Conservation (phyloP, 1,284 basidiomycete species). For the Marasmius tenuissimus region DNA sequence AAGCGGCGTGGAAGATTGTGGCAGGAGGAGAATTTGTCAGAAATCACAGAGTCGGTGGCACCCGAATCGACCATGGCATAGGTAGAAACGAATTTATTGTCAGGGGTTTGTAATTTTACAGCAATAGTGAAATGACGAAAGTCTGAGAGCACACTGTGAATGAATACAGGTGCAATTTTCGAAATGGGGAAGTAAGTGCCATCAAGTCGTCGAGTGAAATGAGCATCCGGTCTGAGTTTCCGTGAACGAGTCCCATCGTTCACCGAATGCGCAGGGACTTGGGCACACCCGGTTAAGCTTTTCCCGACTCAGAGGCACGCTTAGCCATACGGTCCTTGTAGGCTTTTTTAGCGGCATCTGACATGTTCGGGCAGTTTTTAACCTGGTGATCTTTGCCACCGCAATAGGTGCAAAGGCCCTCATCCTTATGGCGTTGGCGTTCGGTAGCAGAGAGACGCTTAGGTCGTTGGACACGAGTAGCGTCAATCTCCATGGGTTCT, state of each 20-base stretch:
- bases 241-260: not conserved
- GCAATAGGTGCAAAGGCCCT: not conserved
- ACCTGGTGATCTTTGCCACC: not conserved
- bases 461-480: not conserved
- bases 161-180: conserved; percentile 3
- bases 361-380: not conserved
- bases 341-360: not conserved
- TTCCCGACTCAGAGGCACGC: conserved; percentile 9
- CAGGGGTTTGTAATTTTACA: conserved; percentile 16
- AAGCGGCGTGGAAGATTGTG: conserved; percentile 16
- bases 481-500: not conserved
- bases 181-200: not conserved
- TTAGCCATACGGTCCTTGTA: not conserved
- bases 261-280: conserved; percentile 5
- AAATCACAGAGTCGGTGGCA: conserved; percentile 29
- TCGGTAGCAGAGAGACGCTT: not conserved
- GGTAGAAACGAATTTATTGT: conserved; percentile 20
- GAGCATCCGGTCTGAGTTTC: not conserved
- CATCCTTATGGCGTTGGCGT: not conserved
- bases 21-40: conserved; percentile 22
- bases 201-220: conserved; percentile 15
- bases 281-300: conserved; percentile 9
- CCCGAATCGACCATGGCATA: conserved; percentile 24
- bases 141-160: conserved; percentile 10
- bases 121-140: conserved; percentile 29